These are phyloP conservation scores for Acanthamoeba rhysodes DNA, from an alignment of 208 protist species.

Conservation along the genomic window DNA sequence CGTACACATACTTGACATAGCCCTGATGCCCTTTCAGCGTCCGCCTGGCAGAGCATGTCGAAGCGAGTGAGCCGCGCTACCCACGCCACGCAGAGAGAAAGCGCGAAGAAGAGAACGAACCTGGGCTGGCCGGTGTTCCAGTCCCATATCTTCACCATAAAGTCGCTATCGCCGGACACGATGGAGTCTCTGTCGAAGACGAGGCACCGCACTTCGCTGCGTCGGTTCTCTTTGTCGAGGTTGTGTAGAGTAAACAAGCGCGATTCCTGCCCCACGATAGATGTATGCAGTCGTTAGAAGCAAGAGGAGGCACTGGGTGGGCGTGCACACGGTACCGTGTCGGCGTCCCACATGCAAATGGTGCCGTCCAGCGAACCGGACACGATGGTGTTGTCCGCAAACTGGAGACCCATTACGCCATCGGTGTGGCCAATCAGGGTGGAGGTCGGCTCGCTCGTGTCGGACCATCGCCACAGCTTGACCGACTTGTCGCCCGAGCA, in stretches of 20 bases:
- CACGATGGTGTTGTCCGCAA: slow-evolving; percentile 29
- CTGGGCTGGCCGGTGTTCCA: background rate
- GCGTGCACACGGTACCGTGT: background rate
- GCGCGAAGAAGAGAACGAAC: background rate
- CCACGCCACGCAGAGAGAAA: background rate
- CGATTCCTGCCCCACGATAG: background rate
- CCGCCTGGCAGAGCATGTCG: background rate
- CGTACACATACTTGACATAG: slow-evolving; percentile 70
- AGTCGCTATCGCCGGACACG: slow-evolving; percentile 58
- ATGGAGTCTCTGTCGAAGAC: slow-evolving; percentile 26
- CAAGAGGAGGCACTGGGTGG: background rate
- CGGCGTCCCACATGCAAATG: slow-evolving; percentile 57
- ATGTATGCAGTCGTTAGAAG: background rate
- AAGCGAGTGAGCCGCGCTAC: background rate
- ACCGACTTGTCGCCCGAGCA: slow-evolving; percentile 67
- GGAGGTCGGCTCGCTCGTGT: background rate
- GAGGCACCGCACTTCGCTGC: slow-evolving; percentile 35
- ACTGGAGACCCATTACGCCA: slow-evolving; percentile 73
- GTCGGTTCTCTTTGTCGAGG: background rate
- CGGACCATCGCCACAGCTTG: slow-evolving; percentile 65
- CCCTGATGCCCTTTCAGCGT: slow-evolving; percentile 32
- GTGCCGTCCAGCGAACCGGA: slow-evolving; percentile 61
- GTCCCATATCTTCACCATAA: slow-evolving; percentile 50
- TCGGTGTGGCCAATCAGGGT: slow-evolving; percentile 26
- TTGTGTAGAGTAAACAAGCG: background rate